These are phyloP conservation scores for Royoungia palumana DNA, from an alignment of 768 basidiomycete genomes.

Conservation along the genomic window DNA sequence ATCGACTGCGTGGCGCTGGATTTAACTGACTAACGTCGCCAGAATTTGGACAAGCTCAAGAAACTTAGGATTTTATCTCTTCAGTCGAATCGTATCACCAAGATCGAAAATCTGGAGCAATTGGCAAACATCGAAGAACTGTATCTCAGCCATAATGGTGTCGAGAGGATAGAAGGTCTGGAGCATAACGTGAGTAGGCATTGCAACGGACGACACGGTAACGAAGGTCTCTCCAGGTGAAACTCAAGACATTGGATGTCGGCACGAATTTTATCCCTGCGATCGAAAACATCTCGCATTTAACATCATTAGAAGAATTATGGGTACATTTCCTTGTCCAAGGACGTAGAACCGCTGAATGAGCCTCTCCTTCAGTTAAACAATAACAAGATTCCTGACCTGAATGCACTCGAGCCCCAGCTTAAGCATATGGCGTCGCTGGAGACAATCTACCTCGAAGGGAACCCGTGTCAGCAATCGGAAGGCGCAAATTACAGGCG, in stretches of 20 bases:
- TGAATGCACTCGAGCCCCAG: slow-evolving; percentile 65
- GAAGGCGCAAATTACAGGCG: slow-evolving; percentile 80
- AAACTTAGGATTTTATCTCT: slow-evolving; percentile 83
- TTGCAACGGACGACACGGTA: not conserved
- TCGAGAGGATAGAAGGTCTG: slow-evolving; percentile 79
- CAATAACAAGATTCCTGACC: slow-evolving; percentile 76
- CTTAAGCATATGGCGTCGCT: slow-evolving; percentile 59
- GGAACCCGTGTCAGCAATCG: slow-evolving; percentile 82
- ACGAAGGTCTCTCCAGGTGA: slow-evolving; percentile 34
- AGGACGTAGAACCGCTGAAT: not conserved
- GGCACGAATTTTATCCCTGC: slow-evolving; percentile 79
- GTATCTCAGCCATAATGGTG: slow-evolving; percentile 92
- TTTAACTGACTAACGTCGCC: not conserved
- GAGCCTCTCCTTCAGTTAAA: slow-evolving; percentile 58
- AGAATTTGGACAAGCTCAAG: slow-evolving; percentile 71
- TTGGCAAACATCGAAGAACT: slow-evolving; percentile 79
- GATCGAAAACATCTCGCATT: slow-evolving; percentile 81
- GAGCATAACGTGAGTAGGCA: slow-evolving; percentile 65
- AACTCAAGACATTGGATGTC: slow-evolving; percentile 83
- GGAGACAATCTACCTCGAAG: slow-evolving; percentile 91
- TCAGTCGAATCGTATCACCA: slow-evolving; percentile 91
- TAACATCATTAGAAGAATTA: slow-evolving; percentile 79
- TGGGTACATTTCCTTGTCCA: slow-evolving; percentile 58
- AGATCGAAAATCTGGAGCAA: slow-evolving; percentile 75
- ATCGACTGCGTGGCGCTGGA: not conserved